phyloP scores from a whole-genome alignment of 192 early-diverging fungal species.

The Kickxella alabastrina region DNA sequence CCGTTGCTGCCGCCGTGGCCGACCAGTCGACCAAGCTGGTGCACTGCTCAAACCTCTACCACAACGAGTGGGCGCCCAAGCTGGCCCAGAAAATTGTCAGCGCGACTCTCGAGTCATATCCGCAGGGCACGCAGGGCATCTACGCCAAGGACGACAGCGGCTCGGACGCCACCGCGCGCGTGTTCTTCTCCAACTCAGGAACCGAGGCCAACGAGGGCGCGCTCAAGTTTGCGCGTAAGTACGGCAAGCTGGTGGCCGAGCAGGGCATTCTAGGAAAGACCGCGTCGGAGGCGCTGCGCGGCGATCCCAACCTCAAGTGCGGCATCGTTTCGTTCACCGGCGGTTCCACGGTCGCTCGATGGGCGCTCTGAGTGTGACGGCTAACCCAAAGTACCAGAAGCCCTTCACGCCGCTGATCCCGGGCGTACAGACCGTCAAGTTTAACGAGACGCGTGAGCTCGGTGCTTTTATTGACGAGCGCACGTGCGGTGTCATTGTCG shows the following conservation, averaged over 20 bases:
- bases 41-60: constrained; percentile 90
- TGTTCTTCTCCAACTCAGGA: constrained; percentile 96
- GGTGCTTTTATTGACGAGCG: constrained; percentile 65
- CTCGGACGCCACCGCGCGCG: constrained; percentile 53
- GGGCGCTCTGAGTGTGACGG: constrained; percentile 94
- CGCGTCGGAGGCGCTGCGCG: constrained; percentile 50
- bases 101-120: constrained; percentile 49
- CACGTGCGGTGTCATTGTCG: constrained; percentile 90
- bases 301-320: constrained; percentile 57
- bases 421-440: constrained; percentile 68
- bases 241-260: constrained; percentile 55
- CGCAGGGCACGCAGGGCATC: constrained; percentile 48
- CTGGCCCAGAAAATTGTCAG: constrained; percentile 75
- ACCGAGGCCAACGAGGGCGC: constrained; percentile 99
- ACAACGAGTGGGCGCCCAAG: constrained; percentile 80
- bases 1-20: constrained; percentile 63
- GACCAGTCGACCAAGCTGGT: constrained; percentile 83
- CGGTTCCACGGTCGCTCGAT: constrained; percentile 97
- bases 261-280: constrained; percentile 30
- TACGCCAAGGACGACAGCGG: constrained; percentile 27
- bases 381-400: constrained; percentile 87
- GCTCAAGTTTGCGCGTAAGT: constrained; percentile 93
- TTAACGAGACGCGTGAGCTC: constrained; percentile 67
- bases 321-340: constrained; percentile 82
- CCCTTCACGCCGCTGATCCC: constrained; percentile 91